Base-by-base conservation (phyloP, 192 early-diverging fungal genomes). In the Coemansia sp. region DNA sequence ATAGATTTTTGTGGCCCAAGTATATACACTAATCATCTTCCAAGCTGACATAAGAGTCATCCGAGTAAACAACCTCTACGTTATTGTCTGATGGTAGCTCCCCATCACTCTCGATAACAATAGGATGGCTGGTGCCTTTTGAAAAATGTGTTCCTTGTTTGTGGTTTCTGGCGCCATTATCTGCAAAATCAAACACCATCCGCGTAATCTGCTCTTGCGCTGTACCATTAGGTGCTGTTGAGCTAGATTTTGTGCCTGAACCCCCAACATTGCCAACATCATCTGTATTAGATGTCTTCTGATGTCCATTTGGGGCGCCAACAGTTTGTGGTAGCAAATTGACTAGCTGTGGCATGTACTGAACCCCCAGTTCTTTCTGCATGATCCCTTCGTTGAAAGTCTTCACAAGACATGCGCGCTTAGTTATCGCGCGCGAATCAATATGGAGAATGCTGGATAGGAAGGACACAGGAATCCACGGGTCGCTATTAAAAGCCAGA, bases 381-480 rank as follows among this genome's bases (percentile, higher is more conserved):
- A 82, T 62, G 0, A 62, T 52, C 32, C 74, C 74, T 48, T 61
- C 44, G 60, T 77, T 56, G 53, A 77, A 82, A 1, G 58, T 61
- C 5, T 28, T 22, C 6, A 71, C 64, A 28, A 82, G 51, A 7
- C 49, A 34, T 0, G 54, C 48, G 1, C 80, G 74, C 31, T 47
- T 69, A 1, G 34, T 7, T 10, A 77, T 44, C 8, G 69, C 67
- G 12, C 22, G 18, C 2, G 55, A 50, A n/a, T 49, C 41, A 2
- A 82, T 58, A 3, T 24, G 51, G 32, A 82, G 31, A 26, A 82
- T 82, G 23, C 80, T 82, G 2, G 80, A 76, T 38, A 82, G 55
- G 41, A 82, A 82, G 3, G 74, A 76, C 0, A 82, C 80, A 0
- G 70, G 80, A 5, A 70, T 74, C 64, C 68, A 70, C 24, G 80